These are phyloP conservation scores for Aureobasidium sp. DNA, from an alignment of 2,329 filamentous ascomycete genomes.

Conservation along the genomic window DNA sequence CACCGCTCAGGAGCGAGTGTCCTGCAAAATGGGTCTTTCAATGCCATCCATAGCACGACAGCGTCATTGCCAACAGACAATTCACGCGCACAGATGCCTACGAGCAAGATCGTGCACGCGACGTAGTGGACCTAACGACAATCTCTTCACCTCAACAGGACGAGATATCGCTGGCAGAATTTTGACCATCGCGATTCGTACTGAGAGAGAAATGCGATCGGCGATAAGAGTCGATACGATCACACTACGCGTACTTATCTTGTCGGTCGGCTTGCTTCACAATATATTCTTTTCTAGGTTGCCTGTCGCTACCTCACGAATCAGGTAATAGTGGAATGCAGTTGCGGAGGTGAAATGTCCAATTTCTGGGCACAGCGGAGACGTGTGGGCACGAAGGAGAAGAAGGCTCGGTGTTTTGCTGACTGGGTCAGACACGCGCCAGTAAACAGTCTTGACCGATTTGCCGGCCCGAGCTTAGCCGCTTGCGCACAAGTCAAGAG, in stretches of 20 bases:
- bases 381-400: constrained; percentile 7
- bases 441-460: constrained; percentile 6
- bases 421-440: neutral
- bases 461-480: constrained; percentile 14
- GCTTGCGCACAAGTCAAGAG: constrained; percentile 12
- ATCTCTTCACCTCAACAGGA: constrained; percentile 5
- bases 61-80: constrained; percentile 13
- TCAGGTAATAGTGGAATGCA: neutral
- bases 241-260: neutral
- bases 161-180: neutral
- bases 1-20: neutral
- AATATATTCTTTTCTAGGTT: neutral
- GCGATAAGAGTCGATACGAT: neutral
- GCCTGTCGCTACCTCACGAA: neutral
- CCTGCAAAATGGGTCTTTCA: neutral
- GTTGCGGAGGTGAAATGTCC: neutral
- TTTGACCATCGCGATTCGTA: constrained; percentile 2
- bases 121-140: constrained; percentile 1
- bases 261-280: neutral
- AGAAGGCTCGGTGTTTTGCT: constrained; percentile 1
- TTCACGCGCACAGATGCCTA: neutral
- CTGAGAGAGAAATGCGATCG: neutral
- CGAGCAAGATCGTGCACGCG: neutral
- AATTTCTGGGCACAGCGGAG: constrained; percentile 5
- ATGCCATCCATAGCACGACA: neutral